Evolutionary conservation across 495 filamentous ascomycete species (phyloP).

Genomic region (Lophiostoma macrostomum): DNA sequence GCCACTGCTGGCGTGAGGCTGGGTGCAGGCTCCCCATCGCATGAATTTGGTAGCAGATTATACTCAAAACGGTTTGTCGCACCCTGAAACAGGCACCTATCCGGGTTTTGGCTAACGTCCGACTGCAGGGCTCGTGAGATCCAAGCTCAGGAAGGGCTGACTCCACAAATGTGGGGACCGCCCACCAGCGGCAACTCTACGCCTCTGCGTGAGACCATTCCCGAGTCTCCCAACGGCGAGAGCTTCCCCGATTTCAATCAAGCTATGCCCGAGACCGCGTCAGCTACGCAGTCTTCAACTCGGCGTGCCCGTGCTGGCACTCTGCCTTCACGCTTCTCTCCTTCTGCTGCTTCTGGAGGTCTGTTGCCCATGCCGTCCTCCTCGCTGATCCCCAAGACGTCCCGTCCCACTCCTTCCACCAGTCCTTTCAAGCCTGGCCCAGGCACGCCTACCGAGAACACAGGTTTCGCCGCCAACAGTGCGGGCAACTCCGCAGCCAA

Average conservation of each 20-base stretch:
- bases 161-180: slow-evolving; percentile 87
- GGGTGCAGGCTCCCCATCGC: slow-evolving; percentile 94
- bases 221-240: slow-evolving; percentile 91
- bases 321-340: slow-evolving; percentile 89
- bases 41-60: slow-evolving; percentile 74
- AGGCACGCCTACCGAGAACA: slow-evolving; percentile 61
- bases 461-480: slow-evolving; percentile 43
- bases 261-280: slow-evolving; percentile 43
- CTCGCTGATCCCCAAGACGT: slow-evolving; percentile 71
- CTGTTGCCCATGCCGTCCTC: slow-evolving; percentile 59
- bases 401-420: slow-evolving; percentile 82
- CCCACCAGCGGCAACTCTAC: slow-evolving; percentile 95
- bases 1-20: slow-evolving; percentile 74
- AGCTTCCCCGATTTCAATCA: slow-evolving; percentile 89
- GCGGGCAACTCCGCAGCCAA: slow-evolving; percentile 56
- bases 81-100: slow-evolving; percentile 30
- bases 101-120: slow-evolving; percentile 21
- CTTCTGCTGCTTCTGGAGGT: slow-evolving; percentile 45
- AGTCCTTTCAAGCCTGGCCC: slow-evolving; percentile 85
- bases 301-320: slow-evolving; percentile 87
- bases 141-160: slow-evolving; percentile 90
- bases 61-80: slow-evolving; percentile 85
- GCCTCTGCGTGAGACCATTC: slow-evolving; percentile 92
- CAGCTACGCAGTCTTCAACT: slow-evolving; percentile 54
- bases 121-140: slow-evolving; percentile 80